Evolutionary conservation across 2,329 filamentous ascomycete species (phyloP), one percentile per base, ranked within the genome.

Genomic region (Pseudocercospora fijiensis): DNA sequence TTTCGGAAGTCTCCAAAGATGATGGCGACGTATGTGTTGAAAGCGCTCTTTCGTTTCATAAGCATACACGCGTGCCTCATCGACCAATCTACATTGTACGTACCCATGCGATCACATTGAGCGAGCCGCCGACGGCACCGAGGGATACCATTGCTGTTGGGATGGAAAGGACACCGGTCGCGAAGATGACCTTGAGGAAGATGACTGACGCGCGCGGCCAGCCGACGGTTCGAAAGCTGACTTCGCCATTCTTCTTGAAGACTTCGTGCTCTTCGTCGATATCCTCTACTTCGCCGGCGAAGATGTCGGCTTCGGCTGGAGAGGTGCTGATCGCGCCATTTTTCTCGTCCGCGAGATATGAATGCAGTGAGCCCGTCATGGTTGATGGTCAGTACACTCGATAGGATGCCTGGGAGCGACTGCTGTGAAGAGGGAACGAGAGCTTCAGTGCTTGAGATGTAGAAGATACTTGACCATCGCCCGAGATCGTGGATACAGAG

Each of bases 191-290:
- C 73, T 84, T 85, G 22, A 84, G 71, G 62, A 85, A 84, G 65
- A 85, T 84, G 27, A 84, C 76, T 1, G 81, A 74, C 1, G 82
- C 81, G 16, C 79, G 78, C 16, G 79, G 76, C 83, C 83, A 85
- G 60, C 78, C 77, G n/a, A 85, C 83, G 0, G 81, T 84, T 22
- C 83, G 77, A 64, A 85, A 85, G 59, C 85, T 77, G 43, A 84
- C 81, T 24, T 79, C 78, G 41, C 78, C 79, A 33, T 78, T 77
- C 63, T 75, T 78, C 64, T 81, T 78, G 76, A 85, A 85, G 41
- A 85, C 78, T 67, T 85, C 83, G 58, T 74, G 75, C 56, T 78
- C 76, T 53, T 78, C 55, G 5, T 45, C 72, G 56, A 74, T 69
- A 8, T 70, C 53, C 9, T 73, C 43, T 20, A 67, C 67, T 26